Conservation (phyloP, 2,329 filamentous ascomycete genomes). For the Colletotrichum sp. region DNA sequence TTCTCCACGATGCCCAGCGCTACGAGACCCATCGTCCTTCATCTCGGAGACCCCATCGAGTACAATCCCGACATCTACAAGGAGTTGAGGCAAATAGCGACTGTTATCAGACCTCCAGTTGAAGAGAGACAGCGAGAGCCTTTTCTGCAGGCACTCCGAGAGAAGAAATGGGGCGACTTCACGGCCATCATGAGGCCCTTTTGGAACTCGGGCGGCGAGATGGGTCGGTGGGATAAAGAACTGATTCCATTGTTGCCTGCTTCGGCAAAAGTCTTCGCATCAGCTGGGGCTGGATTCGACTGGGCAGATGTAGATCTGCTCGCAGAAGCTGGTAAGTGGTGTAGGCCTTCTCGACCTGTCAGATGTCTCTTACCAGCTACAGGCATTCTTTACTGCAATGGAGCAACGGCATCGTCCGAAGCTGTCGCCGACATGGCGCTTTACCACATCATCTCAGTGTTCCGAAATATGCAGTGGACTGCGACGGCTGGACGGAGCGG, state of each 20-base stretch:
- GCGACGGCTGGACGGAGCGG: slow-evolving; percentile 53
- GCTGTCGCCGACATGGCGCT: slow-evolving; percentile 67
- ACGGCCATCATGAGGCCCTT: slow-evolving; percentile 59
- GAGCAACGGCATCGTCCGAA: slow-evolving; percentile 64
- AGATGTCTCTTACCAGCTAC: not conserved
- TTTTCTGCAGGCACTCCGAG: slow-evolving; percentile 41
- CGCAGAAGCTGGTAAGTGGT: slow-evolving; percentile 14
- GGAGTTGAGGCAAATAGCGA: slow-evolving; percentile 32
- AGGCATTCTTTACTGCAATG: slow-evolving; percentile 66
- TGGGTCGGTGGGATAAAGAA: slow-evolving; percentile 67
- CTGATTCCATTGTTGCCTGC: slow-evolving; percentile 58
- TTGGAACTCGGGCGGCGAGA: slow-evolving; percentile 69
- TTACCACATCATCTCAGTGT: slow-evolving; percentile 62
- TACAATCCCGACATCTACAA: slow-evolving; percentile 34
- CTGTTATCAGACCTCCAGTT: slow-evolving; percentile 37
- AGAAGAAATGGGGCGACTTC: slow-evolving; percentile 47
- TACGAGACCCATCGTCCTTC: slow-evolving; percentile 32
- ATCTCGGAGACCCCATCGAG: slow-evolving; percentile 35
- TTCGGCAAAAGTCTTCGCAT: slow-evolving; percentile 61
- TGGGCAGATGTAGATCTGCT: slow-evolving; percentile 59
- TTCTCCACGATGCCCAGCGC: not conserved
- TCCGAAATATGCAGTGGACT: slow-evolving; percentile 63
- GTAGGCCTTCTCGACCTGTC: not conserved
- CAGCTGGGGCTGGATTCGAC: slow-evolving; percentile 67
- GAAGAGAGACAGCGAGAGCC: slow-evolving; percentile 41